Conservation (phyloP, 306 rosid genomes). For the Casuarina cunninghamiana region DNA sequence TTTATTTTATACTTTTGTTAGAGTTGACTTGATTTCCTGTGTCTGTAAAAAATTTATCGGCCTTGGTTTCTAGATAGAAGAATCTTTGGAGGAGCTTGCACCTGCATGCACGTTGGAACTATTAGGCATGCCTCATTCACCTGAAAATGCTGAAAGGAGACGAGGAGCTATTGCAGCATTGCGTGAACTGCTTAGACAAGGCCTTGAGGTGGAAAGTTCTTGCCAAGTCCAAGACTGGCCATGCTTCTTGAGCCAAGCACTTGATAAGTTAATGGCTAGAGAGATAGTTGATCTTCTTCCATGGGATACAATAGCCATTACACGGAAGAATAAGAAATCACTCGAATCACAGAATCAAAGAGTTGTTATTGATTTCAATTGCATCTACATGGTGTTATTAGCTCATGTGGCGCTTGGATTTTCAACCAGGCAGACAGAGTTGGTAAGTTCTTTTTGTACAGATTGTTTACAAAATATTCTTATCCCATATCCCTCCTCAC, state of each 20-base stretch:
- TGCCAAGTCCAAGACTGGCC: constrained; percentile 96
- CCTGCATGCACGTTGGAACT: constrained; percentile 95
- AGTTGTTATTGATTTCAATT: constrained; percentile 73
- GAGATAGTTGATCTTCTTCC: constrained; percentile 94
- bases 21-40: neutral
- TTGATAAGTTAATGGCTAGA: constrained; percentile 64
- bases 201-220: constrained; percentile 82
- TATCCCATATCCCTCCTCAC: constrained; percentile 8
- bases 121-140: constrained; percentile 66
- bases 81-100: constrained; percentile 97
- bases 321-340: constrained; percentile 89
- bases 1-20: neutral
- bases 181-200: constrained; percentile 92
- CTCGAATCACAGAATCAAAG: constrained; percentile 92
- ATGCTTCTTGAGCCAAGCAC: constrained; percentile 81
- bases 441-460: constrained; percentile 60
- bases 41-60: constrained; percentile 13
- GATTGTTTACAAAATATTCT: constrained; percentile 21
- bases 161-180: constrained; percentile 90
- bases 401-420: constrained; percentile 91
- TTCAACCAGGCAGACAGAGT: constrained; percentile 74
- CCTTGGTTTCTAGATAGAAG: constrained; percentile 72
- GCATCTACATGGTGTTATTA: constrained; percentile 69
- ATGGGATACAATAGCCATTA: constrained; percentile 74
- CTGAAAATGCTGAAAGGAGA: constrained; percentile 77